Percentiles rank a stretch among this genome's conserved stretches.
These are phyloP conservation scores for Cladophialophora immunda DNA, from an alignment of 2,329 filamentous ascomycete genomes.

Conservation along the genomic window DNA sequence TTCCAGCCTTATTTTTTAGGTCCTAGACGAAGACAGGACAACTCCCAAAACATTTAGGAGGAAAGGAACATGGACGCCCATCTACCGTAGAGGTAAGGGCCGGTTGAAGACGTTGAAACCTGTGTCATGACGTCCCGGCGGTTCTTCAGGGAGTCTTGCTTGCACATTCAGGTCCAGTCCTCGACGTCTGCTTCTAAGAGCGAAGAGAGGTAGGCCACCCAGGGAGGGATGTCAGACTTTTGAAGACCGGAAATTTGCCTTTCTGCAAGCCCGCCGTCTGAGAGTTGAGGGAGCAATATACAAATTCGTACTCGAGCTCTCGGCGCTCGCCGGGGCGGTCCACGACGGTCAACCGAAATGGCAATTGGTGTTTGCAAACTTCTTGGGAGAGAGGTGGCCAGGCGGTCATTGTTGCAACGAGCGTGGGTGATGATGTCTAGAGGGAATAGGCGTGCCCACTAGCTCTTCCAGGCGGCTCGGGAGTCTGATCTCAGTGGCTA, in stretches of 20 bases:
- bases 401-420: not conserved
- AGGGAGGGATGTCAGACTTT: conserved; percentile 17
- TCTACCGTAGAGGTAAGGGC: not conserved
- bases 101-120: not conserved
- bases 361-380: conserved; percentile 10
- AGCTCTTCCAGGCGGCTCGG: conserved; percentile 12
- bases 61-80: conserved; percentile 3
- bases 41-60: not conserved
- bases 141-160: not conserved
- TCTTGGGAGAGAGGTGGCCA: not conserved
- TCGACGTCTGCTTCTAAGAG: not conserved
- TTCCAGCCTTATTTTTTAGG: not conserved
- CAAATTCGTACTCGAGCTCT: conserved; percentile 3
- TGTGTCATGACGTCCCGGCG: not conserved
- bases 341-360: conserved; percentile 4
- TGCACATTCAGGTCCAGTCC: not conserved
- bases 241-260: conserved; percentile 8
- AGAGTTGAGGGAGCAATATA: conserved; percentile 7
- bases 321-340: not conserved
- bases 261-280: conserved; percentile 9
- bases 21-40: not conserved
- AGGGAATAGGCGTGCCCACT: not conserved
- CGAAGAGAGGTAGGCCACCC: not conserved
- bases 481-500: conserved; percentile 13
- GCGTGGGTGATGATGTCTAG: not conserved